These are phyloP conservation scores for Isoetes engelmannii DNA, from an alignment of 83 land plant species.

Conservation along the genomic window DNA sequence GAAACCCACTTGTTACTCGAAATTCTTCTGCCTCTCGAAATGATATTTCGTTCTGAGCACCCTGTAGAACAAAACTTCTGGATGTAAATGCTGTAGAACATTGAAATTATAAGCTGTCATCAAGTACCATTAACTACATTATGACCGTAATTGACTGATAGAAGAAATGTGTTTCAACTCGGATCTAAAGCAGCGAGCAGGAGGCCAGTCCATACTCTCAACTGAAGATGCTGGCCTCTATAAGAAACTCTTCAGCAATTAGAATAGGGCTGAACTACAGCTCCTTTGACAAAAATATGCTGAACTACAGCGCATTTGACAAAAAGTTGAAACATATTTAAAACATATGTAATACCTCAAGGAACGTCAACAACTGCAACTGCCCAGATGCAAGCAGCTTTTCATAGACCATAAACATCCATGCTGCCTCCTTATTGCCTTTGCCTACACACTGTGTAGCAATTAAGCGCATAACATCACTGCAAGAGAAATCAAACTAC, in stretches of 20 bases:
- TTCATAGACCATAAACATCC: constrained; percentile 1
- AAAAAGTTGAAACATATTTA: neutral
- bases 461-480: neutral
- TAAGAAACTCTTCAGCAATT: neutral
- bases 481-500: neutral
- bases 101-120: neutral
- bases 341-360: constrained; percentile 1
- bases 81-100: no score
- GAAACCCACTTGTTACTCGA: neutral
- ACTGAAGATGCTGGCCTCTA: neutral
- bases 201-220: neutral
- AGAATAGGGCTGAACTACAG: no score
- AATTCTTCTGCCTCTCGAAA: no score
- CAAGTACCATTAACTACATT: neutral
- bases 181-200: neutral
- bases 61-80: constrained; percentile 5
- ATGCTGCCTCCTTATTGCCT: neutral
- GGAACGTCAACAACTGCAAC: neutral
- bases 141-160: no score
- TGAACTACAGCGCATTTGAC: neutral
- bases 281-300: neutral
- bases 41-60: constrained; percentile 7
- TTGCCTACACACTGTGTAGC: neutral
- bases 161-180: neutral
- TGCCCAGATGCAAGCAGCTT: neutral